Conservation (phyloP, 192 early-diverging fungal species). For the Linnemannia hyalina region DNA sequence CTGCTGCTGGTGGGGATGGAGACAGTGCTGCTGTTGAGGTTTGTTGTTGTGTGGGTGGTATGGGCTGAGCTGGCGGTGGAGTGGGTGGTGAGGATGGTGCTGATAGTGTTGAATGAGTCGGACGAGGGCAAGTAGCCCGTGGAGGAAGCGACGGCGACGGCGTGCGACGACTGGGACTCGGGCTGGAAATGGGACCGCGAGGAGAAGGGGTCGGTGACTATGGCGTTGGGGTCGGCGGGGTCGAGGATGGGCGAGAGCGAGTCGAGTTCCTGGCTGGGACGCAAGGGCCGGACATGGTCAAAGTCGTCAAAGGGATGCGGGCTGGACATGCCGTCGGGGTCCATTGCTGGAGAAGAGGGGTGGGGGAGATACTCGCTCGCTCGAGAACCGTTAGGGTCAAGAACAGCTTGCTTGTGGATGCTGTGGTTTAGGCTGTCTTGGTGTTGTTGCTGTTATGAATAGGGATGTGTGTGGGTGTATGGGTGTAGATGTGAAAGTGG, state of each 20-base stretch:
- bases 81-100: constrained; percentile 8
- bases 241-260: background rate
- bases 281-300: constrained; percentile 34
- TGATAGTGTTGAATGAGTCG: constrained; percentile 7
- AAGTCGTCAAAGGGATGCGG: constrained; percentile 39
- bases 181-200: background rate
- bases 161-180: background rate
- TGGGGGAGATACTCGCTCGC: background rate
- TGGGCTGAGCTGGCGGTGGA: background rate
- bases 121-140: constrained; percentile 4
- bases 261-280: constrained; percentile 15
- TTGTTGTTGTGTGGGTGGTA: background rate
- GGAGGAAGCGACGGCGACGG: background rate
- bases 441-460: background rate
- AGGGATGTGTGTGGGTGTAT: background rate
- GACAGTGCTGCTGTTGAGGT: background rate
- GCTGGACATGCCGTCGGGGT: constrained; percentile 23
- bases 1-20: background rate
- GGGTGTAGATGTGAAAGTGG: background rate
- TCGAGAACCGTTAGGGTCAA: background rate
- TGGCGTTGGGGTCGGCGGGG: background rate
- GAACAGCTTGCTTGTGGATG: background rate
- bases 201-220: background rate
- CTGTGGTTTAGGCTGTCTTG: background rate
- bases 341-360: constrained; percentile 24